Evolutionary conservation across 2,329 filamentous ascomycete genomes (phyloP).

Genomic region (Claviceps humidiphila): DNA sequence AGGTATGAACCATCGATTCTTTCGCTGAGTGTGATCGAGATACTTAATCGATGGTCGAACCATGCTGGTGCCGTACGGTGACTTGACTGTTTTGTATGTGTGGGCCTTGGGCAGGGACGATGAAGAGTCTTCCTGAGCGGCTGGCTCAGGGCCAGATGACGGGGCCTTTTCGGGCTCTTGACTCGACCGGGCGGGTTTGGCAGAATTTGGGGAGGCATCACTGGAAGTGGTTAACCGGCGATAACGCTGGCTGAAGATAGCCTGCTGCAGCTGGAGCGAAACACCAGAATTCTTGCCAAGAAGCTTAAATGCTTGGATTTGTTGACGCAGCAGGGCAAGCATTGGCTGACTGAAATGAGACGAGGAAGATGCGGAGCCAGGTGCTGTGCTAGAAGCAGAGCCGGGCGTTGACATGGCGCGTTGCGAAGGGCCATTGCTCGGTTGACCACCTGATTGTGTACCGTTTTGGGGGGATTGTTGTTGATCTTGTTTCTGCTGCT

Average conservation of each 20-base stretch:
- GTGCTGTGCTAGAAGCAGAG: constrained; percentile 17
- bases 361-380: constrained; percentile 19
- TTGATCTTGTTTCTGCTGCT: constrained; percentile 28
- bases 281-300: constrained; percentile 79
- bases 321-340: constrained; percentile 61
- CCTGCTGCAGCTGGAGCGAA: constrained; percentile 64
- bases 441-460: constrained; percentile 21
- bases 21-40: constrained; percentile 61
- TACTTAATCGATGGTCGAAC: constrained; percentile 56
- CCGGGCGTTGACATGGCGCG: constrained; percentile 26
- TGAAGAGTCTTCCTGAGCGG: constrained; percentile 18
- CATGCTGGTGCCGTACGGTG: constrained; percentile 49
- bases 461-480: constrained; percentile 42
- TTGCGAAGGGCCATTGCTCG: constrained; percentile 19
- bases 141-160: constrained; percentile 23
- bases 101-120: constrained; percentile 26
- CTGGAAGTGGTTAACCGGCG: constrained; percentile 44
- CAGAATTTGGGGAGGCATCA: constrained; percentile 28
- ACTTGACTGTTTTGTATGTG: constrained; percentile 60
- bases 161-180: constrained; percentile 22
- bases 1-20: constrained; percentile 67
- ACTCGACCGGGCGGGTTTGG: constrained; percentile 17
- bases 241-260: constrained; percentile 63
- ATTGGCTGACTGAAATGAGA: constrained; percentile 63
- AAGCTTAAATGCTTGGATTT: constrained; percentile 85